phyloP scores from a whole-genome alignment of 1,139 yeast species.

The Hyphopichia buzzinii region DNA sequence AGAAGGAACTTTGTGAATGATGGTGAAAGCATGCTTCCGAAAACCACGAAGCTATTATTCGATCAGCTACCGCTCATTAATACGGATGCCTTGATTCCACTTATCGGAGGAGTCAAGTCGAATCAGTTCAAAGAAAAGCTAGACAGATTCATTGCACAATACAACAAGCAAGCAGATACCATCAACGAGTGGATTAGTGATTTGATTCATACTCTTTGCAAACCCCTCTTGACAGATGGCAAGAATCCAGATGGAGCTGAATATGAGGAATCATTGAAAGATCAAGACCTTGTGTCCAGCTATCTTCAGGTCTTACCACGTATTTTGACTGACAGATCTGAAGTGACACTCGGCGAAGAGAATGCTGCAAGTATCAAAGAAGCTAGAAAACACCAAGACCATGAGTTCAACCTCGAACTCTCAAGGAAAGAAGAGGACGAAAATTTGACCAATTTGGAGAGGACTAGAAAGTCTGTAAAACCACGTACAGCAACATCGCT shows the following conservation, averaged over 20 bases:
- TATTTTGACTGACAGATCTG: conserved; percentile 54
- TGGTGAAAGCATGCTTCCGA: conserved; percentile 33
- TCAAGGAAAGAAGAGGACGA: conserved; percentile 28
- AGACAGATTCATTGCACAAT: conserved; percentile 24
- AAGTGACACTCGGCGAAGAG: conserved; percentile 26
- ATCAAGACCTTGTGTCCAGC: conserved; percentile 68
- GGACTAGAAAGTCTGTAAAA: conserved; percentile 22
- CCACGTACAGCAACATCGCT: conserved; percentile 31
- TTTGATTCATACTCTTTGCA: conserved; percentile 43
- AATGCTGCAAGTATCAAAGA: conserved; percentile 19
- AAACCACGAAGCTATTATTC: conserved; percentile 35
- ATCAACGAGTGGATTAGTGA: conserved; percentile 56
- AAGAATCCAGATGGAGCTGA: conserved; percentile 71
- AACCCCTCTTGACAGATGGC: conserved; percentile 44
- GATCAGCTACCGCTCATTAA: conserved; percentile 28
- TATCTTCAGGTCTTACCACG: conserved; percentile 62
- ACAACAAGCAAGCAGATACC: conserved; percentile 57
- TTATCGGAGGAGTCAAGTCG: conserved; percentile 20
- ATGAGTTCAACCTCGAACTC: conserved; percentile 25
- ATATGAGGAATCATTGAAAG: conserved; percentile 67
- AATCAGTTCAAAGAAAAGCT: conserved; percentile 20
- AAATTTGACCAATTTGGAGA: conserved; percentile 27
- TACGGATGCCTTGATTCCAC: conserved; percentile 13
- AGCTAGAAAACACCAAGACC: conserved; percentile 25
- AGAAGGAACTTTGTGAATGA: conserved; percentile 21